Conservation (phyloP, 179 eudicot species). For the Drosera spatulata region DNA sequence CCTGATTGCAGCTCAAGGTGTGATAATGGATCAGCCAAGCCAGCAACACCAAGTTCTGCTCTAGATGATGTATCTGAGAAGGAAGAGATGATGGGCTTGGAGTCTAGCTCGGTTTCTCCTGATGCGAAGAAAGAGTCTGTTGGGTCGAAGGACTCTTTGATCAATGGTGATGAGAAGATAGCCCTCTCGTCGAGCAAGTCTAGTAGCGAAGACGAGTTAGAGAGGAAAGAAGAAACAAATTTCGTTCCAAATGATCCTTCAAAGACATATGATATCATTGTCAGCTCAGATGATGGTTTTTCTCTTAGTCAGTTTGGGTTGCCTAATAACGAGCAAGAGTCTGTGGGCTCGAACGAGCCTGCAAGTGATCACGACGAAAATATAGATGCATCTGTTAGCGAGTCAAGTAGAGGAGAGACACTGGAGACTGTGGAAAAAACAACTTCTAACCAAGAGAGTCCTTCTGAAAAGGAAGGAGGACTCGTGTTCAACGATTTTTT, state of each 20-base stretch:
- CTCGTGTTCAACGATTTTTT: background rate
- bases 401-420: too few relatives aligned
- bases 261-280: background rate
- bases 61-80: conserved; percentile 9
- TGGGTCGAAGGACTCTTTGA: background rate
- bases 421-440: too few relatives aligned
- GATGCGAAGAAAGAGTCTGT: conserved; percentile 4
- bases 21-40: conserved; percentile 14
- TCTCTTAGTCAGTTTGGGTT: conserved; percentile 6
- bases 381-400: background rate
- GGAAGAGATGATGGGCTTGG: conserved; percentile 10
- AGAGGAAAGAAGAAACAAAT: too few relatives aligned
- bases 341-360: background rate
- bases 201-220: too few relatives aligned
- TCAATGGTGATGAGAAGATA: too few relatives aligned
- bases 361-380: background rate
- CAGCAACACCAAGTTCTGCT: conserved; percentile 5
- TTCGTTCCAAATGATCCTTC: background rate
- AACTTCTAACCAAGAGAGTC: too few relatives aligned
- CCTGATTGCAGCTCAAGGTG: conserved; percentile 1
- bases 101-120: conserved; percentile 5
- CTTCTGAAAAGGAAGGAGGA: too few relatives aligned
- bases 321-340: background rate
- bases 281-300: conserved; percentile 17
- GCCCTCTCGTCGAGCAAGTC: too few relatives aligned